Evolutionary conservation across 768 basidiomycete genomes (phyloP).

Genomic region (Tricholoma matsutake): DNA sequence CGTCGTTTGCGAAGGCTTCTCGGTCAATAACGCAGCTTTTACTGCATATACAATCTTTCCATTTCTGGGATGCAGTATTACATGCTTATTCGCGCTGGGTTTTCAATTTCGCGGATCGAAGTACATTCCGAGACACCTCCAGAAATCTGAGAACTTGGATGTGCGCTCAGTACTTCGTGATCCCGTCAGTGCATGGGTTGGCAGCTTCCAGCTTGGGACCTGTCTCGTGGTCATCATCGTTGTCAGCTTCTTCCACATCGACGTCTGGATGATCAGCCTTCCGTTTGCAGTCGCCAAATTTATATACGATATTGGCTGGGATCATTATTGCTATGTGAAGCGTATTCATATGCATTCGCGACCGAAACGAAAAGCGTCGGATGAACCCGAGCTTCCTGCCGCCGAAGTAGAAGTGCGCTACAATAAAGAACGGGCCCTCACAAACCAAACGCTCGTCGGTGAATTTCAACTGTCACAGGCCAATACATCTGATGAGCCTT

Average conservation of each 20-base stretch:
- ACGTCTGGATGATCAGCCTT: constrained; percentile 82
- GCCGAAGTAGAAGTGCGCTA: not conserved
- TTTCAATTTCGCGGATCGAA: constrained; percentile 57
- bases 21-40: constrained; percentile 72
- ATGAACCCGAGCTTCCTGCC: not conserved
- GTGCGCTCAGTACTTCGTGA: constrained; percentile 69
- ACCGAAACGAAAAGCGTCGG: constrained; percentile 14
- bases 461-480: not conserved
- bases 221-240: constrained; percentile 76
- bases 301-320: constrained; percentile 60
- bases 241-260: constrained; percentile 70
- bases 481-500: not conserved
- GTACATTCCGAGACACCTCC: constrained; percentile 49
- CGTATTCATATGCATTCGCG: constrained; percentile 17
- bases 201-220: constrained; percentile 58
- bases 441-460: not conserved
- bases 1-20: constrained; percentile 85
- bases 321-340: constrained; percentile 44
- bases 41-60: constrained; percentile 84
- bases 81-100: constrained; percentile 57
- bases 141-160: constrained; percentile 34
- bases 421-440: not conserved
- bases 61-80: constrained; percentile 63
- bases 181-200: constrained; percentile 70
- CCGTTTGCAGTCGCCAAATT: constrained; percentile 79